These are phyloP conservation scores for Microcera coccophila DNA, from an alignment of 2,329 filamentous ascomycete species.

Conservation along the genomic window DNA sequence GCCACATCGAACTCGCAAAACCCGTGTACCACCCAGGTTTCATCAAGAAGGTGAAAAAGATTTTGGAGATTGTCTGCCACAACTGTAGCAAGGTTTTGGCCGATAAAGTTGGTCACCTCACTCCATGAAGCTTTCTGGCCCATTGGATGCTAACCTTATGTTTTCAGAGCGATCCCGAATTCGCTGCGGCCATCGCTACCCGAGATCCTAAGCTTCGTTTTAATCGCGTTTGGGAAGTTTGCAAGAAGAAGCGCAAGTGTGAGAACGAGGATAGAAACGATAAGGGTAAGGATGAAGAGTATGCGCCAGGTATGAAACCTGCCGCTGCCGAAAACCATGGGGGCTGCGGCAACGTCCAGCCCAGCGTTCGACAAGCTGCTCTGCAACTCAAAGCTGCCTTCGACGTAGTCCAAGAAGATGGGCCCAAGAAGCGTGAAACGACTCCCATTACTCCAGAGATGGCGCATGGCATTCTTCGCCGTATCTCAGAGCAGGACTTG, in stretches of 20 bases:
- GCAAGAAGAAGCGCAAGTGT: constrained; percentile 82
- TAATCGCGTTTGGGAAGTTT: constrained; percentile 84
- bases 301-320: constrained; percentile 57
- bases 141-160: constrained; percentile 58
- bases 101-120: constrained; percentile 84
- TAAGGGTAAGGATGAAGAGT: constrained; percentile 65
- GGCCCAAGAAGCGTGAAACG: constrained; percentile 70
- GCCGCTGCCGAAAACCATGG: constrained; percentile 61
- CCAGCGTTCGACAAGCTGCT: constrained; percentile 81
- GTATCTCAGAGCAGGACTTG: constrained; percentile 77
- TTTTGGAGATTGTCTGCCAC: constrained; percentile 97
- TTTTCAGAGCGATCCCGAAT: constrained; percentile 76
- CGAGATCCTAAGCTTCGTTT: constrained; percentile 95
- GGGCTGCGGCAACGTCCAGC: constrained; percentile 89
- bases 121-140: constrained; percentile 52
- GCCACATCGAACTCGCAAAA: constrained; percentile 94
- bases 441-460: constrained; percentile 76
- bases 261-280: constrained; percentile 71
- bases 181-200: constrained; percentile 73
- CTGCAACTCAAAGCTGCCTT: constrained; percentile 74
- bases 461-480: constrained; percentile 81
- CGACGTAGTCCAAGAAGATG: constrained; percentile 65
- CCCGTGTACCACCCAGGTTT: constrained; percentile 95
- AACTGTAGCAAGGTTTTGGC: constrained; percentile 97
- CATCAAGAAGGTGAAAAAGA: constrained; percentile 98